phyloP scores from a whole-genome alignment of 768 basidiomycete species.

The Vararia minispora region DNA sequence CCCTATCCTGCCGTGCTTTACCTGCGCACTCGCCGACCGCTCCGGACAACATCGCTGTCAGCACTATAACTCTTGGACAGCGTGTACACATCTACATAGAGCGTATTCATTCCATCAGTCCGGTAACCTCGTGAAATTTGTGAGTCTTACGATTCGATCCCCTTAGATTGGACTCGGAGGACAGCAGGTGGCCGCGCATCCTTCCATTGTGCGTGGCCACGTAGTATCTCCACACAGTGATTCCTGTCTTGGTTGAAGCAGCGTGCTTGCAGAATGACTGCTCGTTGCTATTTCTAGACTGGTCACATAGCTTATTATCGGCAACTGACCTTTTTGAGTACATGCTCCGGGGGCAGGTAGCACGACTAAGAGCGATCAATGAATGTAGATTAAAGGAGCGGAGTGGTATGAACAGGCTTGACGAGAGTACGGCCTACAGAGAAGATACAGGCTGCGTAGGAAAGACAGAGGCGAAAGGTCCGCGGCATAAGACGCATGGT shows the following conservation, averaged over 20 bases:
- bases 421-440: slow-evolving; percentile 1
- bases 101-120: no score
- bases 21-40: no score
- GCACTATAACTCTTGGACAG: no score
- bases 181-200: slow-evolving; percentile 12
- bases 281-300: slow-evolving; percentile 8
- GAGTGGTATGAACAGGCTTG: slow-evolving; percentile 7
- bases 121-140: no score
- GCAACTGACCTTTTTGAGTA: no score
- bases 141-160: no score
- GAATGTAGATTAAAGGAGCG: slow-evolving; percentile 9
- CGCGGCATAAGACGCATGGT: background rate
- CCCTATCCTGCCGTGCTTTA: no score
- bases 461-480: slow-evolving; percentile 2
- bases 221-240: slow-evolving; percentile 11
- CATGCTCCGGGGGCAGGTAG: no score
- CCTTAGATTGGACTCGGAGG: slow-evolving; percentile 8
- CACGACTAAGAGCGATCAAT: no score
- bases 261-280: slow-evolving; percentile 2
- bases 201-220: slow-evolving; percentile 6
- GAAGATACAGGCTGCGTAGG: background rate
- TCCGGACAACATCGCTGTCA: no score
- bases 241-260: slow-evolving; percentile 10
- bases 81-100: no score
- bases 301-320: no score